These are phyloP conservation scores for Trapa incisa DNA, from an alignment of 345 rosid genomes.

Conservation along the genomic window DNA sequence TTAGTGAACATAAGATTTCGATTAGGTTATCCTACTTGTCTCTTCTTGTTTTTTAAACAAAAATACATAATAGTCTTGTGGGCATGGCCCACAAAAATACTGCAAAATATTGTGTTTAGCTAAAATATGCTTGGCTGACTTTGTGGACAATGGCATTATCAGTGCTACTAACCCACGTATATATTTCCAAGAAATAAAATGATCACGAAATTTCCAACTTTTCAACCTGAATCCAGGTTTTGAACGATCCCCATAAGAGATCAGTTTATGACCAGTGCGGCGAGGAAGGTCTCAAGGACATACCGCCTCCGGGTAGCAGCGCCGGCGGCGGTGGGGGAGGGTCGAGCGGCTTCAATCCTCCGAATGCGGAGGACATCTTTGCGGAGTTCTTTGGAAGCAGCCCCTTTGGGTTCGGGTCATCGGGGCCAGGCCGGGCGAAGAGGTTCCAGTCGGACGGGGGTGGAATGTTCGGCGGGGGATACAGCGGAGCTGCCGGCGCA, in stretches of 20 bases:
- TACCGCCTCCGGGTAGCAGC: slow-evolving; percentile 43
- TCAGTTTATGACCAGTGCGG: slow-evolving; percentile 74
- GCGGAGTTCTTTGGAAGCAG: slow-evolving; percentile 91
- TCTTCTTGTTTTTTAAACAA: no score
- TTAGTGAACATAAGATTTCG: no score
- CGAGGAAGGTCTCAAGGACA: slow-evolving; percentile 84
- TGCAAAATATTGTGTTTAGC: no score
- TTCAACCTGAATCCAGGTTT: slow-evolving; percentile 32
- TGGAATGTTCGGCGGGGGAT: slow-evolving; percentile 43
- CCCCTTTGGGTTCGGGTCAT: slow-evolving; percentile 70
- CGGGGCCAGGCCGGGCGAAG: slow-evolving; percentile 54
- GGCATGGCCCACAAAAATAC: no score
- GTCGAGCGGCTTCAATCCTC: slow-evolving; percentile 65
- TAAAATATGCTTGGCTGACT: no score
- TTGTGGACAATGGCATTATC: no score
- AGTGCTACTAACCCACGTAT: no score
- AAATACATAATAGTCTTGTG: no score
- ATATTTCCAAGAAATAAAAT: no score
- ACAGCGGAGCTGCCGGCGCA: slow-evolving; percentile 14
- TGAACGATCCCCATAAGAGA: slow-evolving; percentile 82
- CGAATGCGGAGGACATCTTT: slow-evolving; percentile 92
- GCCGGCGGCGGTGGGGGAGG: slow-evolving; percentile 10
- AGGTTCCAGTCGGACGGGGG: slow-evolving; percentile 79
- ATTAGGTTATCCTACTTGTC: no score
- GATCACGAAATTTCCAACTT: no score